Evolutionary conservation across 2,329 filamentous ascomycete genomes (phyloP), one percentile per base, ranked within the genome.

Genomic region (Onygenales sp.): DNA sequence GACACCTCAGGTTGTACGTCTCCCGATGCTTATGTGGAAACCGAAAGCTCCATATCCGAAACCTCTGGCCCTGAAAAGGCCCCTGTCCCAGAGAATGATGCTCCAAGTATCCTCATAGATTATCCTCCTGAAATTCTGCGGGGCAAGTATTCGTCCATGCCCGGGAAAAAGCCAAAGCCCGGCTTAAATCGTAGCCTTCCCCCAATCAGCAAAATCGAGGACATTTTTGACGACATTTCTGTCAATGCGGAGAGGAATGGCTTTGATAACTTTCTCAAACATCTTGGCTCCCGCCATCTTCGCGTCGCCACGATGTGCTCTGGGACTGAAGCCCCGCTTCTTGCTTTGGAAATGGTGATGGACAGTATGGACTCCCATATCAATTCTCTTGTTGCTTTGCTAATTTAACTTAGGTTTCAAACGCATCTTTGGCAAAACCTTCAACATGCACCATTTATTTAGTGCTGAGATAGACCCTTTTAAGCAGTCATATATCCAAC

Each of bases 301-400:
- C 69, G 76, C 7, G 72, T 90, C 31, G 86, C 78, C 0, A 92
- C 87, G 0, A 81, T 90, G 73, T 91, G 86, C 64, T 90, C 86
- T 1, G 87, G 87, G 0, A 91, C 87, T 0, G 87, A 92, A 59
- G 82, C 82, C 4, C 87, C 87, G 0, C 69, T 92, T 2, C 72
- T 90, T 1, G 83, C 84, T 0, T 63, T 89, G 11, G 70, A 81
- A 11, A 72, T 84, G 64, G 68, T 89, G 45, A 66, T 70, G 41
- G 71, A 78, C 13, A 70, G 76, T 68, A 64, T 65, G 61, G 63
- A 13, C 43, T 17, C 7, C 31, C 42, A 31, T 21, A 35, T 5
- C 43, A 5, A 41, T 46, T 10, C 17, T 33, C 14, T 6, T 42
- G 11, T 3, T 42, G 17, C n/a, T 27, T 21, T 51, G 13, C 27